Conservation (phyloP, 352 stramenopile genomes). For the Globisporangium sylvaticum region DNA sequence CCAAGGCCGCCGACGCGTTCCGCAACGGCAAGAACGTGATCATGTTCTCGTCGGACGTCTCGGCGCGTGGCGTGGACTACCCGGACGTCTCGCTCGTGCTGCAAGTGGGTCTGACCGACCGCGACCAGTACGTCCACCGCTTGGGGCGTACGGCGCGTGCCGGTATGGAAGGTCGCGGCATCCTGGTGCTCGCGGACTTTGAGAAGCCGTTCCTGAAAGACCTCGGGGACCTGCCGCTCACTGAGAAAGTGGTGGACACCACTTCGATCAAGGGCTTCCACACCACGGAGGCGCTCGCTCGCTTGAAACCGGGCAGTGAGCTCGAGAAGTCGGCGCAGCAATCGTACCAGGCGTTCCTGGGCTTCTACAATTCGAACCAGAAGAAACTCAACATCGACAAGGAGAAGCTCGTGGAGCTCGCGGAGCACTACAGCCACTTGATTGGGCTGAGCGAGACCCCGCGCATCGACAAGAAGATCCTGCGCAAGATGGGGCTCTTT, state of each 20-base stretch:
- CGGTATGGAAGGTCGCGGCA: conserved; percentile 80
- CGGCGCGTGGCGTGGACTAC: conserved; percentile 94
- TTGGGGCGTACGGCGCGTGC: conserved; percentile 91
- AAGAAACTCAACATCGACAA: conserved; percentile 37
- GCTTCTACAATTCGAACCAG: conserved; percentile 89
- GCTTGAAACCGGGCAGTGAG: conserved; percentile 41
- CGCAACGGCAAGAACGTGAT: conserved; percentile 80
- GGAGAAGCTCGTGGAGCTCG: conserved; percentile 66
- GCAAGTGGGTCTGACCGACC: conserved; percentile 80
- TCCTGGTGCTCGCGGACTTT: conserved; percentile 85
- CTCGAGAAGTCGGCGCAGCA: conserved; percentile 76
- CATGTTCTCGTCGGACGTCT: conserved; percentile 95
- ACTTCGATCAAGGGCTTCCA: conserved; percentile 18
- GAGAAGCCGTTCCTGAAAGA: conserved; percentile 72
- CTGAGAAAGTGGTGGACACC: conserved; percentile 10
- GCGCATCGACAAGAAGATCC: conserved; percentile 78
- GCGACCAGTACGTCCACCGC: conserved; percentile 95
- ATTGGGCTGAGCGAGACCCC: conserved; percentile 72
- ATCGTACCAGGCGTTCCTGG: conserved; percentile 94
- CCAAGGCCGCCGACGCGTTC: conserved; percentile 88
- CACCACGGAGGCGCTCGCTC: conserved; percentile 21
- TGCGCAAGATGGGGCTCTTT: conserved; percentile 89
- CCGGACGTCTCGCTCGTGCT: conserved; percentile 90
- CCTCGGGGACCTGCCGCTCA: conserved; percentile 61
- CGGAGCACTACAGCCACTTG: conserved; percentile 58